phyloP scores from a whole-genome alignment of 208 protist species.

The Acanthamoeba triangularis region DNA sequence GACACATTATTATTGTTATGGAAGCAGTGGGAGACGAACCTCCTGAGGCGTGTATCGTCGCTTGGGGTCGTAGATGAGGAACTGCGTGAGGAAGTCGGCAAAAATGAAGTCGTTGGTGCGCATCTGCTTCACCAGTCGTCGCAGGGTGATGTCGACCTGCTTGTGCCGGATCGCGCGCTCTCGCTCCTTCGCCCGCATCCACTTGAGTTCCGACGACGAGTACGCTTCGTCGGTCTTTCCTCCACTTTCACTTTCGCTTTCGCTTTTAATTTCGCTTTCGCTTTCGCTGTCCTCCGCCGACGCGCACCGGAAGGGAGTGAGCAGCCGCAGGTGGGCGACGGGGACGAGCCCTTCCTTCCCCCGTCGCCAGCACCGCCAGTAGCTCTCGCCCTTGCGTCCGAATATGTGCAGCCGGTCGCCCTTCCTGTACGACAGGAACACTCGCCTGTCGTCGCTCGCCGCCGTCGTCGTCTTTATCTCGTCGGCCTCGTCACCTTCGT shows the following conservation, averaged over 20 bases:
- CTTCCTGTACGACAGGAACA: not conserved
- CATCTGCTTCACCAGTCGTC: conserved; percentile 46
- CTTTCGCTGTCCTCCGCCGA: conserved; percentile 2
- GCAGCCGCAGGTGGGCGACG: conserved; percentile 14
- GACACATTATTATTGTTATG: too few relatives aligned
- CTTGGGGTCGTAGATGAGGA: conserved; percentile 60
- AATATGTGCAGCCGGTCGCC: conserved; percentile 40
- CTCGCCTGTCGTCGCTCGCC: not conserved
- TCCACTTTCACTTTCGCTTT: not conserved
- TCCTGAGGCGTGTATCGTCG: conserved; percentile 47
- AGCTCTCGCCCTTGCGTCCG: conserved; percentile 23
- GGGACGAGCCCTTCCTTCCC: conserved; percentile 54
- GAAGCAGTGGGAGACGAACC: not conserved
- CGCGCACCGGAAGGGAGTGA: not conserved
- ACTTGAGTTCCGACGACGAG: not conserved
- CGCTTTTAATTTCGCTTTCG: conserved; percentile 9
- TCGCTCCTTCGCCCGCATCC: conserved; percentile 12
- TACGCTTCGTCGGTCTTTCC: not conserved
- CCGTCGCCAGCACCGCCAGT: conserved; percentile 27
- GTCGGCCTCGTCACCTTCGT: not conserved
- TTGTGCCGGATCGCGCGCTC: conserved; percentile 6
- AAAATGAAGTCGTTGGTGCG: conserved; percentile 7
- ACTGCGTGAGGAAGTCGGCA: conserved; percentile 57
- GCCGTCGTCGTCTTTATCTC: not conserved
- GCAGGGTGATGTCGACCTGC: conserved; percentile 21